Evolutionary conservation across 2,329 filamentous ascomycete species (phyloP).

Genomic region (Fusarium equiseti): DNA sequence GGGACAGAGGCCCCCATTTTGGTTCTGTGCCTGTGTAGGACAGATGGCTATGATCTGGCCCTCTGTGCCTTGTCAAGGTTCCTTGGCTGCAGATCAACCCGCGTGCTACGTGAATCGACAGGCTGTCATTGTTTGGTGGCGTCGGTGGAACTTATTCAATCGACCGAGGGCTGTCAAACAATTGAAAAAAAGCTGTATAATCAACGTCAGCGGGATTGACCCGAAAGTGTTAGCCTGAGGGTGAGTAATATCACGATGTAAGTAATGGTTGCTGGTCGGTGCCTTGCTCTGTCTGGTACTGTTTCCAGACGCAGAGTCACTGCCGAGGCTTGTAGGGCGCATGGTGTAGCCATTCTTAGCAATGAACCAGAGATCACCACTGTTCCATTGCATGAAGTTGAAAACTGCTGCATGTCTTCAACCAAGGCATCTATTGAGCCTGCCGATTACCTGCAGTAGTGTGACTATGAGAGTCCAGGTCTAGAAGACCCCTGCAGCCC

Average conservation of each 20-base stretch:
- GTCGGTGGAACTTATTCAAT: constrained; percentile 37
- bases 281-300: neutral
- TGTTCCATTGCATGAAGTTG: constrained; percentile 1
- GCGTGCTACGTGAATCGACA: constrained; percentile 18
- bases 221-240: neutral
- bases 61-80: constrained; percentile 13
- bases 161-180: constrained; percentile 24
- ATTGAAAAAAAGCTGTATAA: neutral
- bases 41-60: constrained; percentile 9
- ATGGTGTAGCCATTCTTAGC: constrained; percentile 21
- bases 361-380: constrained; percentile 14
- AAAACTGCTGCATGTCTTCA: constrained; percentile 20
- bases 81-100: constrained; percentile 33
- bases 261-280: neutral
- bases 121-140: constrained; percentile 14
- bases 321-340: constrained; percentile 24
- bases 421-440: constrained; percentile 2
- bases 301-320: constrained; percentile 12
- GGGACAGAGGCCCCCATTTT: constrained; percentile 19
- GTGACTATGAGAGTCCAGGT: constrained; percentile 3
- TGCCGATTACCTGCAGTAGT: constrained; percentile 24
- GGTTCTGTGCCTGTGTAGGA: constrained; percentile 17
- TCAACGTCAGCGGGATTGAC: constrained; percentile 28
- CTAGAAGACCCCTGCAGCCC: constrained; percentile 4
- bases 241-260: constrained; percentile 14